A percentile compares a stretch with the other conserved stretches of the same genome.
Conservation (phyloP, 2,329 filamentous ascomycete species). For the Pleoardoris graminearum region DNA sequence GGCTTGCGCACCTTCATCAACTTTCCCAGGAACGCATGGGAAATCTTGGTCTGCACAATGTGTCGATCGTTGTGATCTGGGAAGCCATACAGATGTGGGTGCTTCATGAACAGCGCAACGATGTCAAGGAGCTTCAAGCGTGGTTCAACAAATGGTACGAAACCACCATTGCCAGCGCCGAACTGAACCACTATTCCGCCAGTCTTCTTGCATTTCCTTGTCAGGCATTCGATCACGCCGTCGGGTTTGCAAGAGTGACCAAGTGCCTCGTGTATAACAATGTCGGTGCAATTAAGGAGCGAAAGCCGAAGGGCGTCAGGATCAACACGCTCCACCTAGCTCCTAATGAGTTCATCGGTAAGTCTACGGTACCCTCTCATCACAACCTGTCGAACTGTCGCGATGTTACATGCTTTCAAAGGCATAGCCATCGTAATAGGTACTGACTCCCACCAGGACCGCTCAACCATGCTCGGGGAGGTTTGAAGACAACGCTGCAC, state of each 20-base stretch:
- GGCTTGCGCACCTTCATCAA: slow-evolving; percentile 17
- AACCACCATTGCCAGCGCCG: slow-evolving; percentile 3
- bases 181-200: slow-evolving; percentile 10
- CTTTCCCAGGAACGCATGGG: slow-evolving; percentile 13
- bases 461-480: slow-evolving; percentile 23
- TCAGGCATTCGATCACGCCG: slow-evolving; percentile 33
- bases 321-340: slow-evolving; percentile 15
- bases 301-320: slow-evolving; percentile 25
- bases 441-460: slow-evolving; percentile 17
- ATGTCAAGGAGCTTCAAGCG: slow-evolving; percentile 7
- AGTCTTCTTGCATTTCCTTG: slow-evolving; percentile 31
- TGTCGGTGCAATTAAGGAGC: slow-evolving; percentile 31
- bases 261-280: slow-evolving; percentile 39
- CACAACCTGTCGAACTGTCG: no score
- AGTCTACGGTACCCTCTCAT: slow-evolving; percentile 1
- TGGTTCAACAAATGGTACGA: slow-evolving; percentile 21
- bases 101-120: slow-evolving; percentile 4
- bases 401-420: no score
- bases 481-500: slow-evolving; percentile 19
- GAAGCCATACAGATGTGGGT: slow-evolving; percentile 15
- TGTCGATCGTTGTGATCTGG: slow-evolving; percentile 18
- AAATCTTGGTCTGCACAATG: slow-evolving; percentile 15
- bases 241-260: slow-evolving; percentile 31
- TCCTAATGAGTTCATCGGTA: slow-evolving; percentile 24
- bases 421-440: no score